Percentiles rank a stretch among this genome's conserved stretches.
These are phyloP conservation scores for Saprolegnia diclina DNA, from an alignment of 352 stramenopile genomes.

Conservation along the genomic window DNA sequence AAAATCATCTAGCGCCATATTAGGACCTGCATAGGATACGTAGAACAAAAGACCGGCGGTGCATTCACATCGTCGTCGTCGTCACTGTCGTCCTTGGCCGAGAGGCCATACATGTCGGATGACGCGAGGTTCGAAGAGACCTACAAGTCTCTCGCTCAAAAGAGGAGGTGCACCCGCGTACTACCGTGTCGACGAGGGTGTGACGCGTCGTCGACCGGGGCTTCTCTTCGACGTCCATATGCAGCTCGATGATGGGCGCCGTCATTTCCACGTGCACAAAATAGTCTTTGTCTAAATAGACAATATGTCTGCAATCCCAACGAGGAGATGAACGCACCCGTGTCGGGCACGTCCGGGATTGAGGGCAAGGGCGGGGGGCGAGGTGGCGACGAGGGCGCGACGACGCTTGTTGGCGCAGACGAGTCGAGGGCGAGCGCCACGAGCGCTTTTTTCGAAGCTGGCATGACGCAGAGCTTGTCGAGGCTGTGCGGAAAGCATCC, in stretches of 20 bases:
- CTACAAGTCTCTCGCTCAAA: no score
- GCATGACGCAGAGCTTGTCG: conserved; percentile 8
- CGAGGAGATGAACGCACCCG: not conserved
- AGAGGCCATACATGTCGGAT: no score
- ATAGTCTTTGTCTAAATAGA: not conserved
- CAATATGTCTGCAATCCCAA: no score
- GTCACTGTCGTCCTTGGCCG: no score
- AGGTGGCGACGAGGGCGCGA: not conserved
- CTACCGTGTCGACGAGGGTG: conserved; percentile 1
- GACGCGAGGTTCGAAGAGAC: no score
- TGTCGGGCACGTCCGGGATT: not conserved
- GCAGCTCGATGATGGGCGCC: not conserved
- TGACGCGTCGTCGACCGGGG: not conserved
- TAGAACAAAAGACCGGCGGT: no score
- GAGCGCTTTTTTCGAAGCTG: not conserved
- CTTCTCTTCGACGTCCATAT: not conserved
- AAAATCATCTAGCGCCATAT: no score
- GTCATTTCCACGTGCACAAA: not conserved
- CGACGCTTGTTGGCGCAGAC: not conserved
- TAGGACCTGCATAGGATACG: no score
- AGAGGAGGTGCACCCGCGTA: no score
- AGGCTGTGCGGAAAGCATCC: conserved; percentile 8
- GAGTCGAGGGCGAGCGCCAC: not conserved
- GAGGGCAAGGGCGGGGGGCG: not conserved
- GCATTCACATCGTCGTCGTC: no score